Percentiles rank a stretch among this genome's conserved stretches.
Conservation (phyloP, 208 protist genomes). For the Wallacemonas sp. region DNA sequence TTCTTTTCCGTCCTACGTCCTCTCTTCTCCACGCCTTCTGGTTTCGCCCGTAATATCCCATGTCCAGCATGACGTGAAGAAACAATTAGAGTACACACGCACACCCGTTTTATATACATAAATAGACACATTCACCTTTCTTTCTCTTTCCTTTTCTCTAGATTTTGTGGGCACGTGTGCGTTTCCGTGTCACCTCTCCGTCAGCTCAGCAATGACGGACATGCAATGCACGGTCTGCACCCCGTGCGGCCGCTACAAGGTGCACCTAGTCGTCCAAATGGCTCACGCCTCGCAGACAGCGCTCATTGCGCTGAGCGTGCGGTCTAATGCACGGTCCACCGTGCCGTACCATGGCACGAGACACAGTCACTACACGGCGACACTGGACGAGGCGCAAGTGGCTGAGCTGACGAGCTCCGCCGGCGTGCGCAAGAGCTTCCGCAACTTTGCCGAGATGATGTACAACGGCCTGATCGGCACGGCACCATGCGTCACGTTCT, state of each 20-base stretch:
- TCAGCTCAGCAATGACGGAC: not conserved
- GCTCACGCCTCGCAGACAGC: not conserved
- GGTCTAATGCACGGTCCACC: not conserved
- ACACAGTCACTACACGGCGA: slow-evolving; percentile 33
- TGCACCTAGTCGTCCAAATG: slow-evolving; percentile 53
- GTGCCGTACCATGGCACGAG: slow-evolving; percentile 33
- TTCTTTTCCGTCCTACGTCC: not conserved
- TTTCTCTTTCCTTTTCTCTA: not conserved
- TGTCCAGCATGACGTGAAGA: not conserved
- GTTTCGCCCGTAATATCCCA: no score
- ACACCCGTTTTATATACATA: slow-evolving; percentile 14
- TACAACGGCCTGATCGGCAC: slow-evolving; percentile 78
- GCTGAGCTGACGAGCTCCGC: slow-evolving; percentile 61
- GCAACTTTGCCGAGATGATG: slow-evolving; percentile 70
- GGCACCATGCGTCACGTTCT: slow-evolving; percentile 63
- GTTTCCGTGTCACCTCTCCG: not conserved
- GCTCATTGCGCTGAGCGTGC: not conserved
- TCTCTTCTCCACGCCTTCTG: no score
- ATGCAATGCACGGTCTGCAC: slow-evolving; percentile 77
- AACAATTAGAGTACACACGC: slow-evolving; percentile 5
- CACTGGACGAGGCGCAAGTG: slow-evolving; percentile 49
- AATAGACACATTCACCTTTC: not conserved
- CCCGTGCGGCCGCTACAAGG: slow-evolving; percentile 70
- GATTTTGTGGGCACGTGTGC: not conserved
- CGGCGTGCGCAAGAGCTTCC: slow-evolving; percentile 74